Evolutionary conservation across 176 grass and related monocot species (phyloP), one percentile per base, ranked within the genome.

Genomic region (Sorghum bicolor): DNA sequence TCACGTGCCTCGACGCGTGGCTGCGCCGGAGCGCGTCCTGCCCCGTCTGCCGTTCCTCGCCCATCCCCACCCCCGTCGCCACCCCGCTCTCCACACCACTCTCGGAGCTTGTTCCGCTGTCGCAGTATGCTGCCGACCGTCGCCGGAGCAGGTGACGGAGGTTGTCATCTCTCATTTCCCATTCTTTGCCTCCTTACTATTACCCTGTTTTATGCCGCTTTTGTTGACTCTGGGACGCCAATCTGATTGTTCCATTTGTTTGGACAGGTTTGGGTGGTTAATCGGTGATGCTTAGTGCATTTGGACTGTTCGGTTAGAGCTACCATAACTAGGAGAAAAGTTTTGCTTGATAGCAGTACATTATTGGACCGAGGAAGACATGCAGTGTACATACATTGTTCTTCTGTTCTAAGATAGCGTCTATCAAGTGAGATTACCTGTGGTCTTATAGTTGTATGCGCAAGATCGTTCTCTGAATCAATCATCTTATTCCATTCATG

Each of bases 1-100:
- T 96, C 74, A 83, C 90, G 61, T 99, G 96, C 83, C 83, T 99
- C 20, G 96, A 99, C 68, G 93, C 89, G 9, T 99, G 96, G 96
- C 87, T 99, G 58, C 88, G 93, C 10, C 90, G 91, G 52, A 94
- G 91, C 68, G 93, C 93, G 11, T 99, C 96, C 0, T 99, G 96
- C 50, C 96, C 96, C 37, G 89, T 99, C 68, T 99, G 96, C 84
- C 93, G 96, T 1, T 92, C 89, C 13, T 95, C 93, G 22, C 96
- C 93, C 1, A 92, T 99, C 81, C 96, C 92, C 4, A 94, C 93
- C 0, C 93, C 93, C 17, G 82, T 86, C 39, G 47, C 90, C 24
- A 98, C 96, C 1, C 96, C 96, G 47, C 86, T 95, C 55, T 91
- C 93, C 8, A 94, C 89, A 0, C 96, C 96, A 1, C 91, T 99